Evolutionary conservation across 78 protist genomes (phyloP).

Genomic region (Isochrysis galbana): DNA sequence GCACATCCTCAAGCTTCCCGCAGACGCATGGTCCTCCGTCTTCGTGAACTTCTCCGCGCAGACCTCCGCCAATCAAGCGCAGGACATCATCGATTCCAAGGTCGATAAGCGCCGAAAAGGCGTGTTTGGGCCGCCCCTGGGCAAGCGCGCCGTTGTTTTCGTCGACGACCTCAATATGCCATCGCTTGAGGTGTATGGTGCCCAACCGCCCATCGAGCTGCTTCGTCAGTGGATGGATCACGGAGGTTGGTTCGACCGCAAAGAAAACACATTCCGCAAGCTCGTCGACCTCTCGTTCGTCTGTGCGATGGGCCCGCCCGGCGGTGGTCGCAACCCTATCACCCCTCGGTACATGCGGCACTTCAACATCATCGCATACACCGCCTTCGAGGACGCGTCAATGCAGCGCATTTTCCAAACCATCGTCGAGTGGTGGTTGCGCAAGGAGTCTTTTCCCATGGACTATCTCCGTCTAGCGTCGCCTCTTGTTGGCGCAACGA

Average conservation of each 20-base stretch:
- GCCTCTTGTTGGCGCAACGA: conserved; percentile 39
- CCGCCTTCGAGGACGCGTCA: conserved; percentile 59
- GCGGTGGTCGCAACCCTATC: conserved; percentile 75
- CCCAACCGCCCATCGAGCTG: conserved; percentile 92
- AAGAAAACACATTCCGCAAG: conserved; percentile 52
- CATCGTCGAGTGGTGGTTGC: conserved; percentile 52
- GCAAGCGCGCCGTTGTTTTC: conserved; percentile 63
- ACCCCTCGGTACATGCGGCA: conserved; percentile 71
- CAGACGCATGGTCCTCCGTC: not conserved
- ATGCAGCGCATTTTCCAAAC: conserved; percentile 58
- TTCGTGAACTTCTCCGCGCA: conserved; percentile 76
- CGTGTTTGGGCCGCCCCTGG: conserved; percentile 74
- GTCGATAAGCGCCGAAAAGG: conserved; percentile 72
- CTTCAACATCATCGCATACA: conserved; percentile 54
- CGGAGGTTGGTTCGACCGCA: conserved; percentile 83
- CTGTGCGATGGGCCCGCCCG: conserved; percentile 88
- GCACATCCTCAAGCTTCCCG: conserved; percentile 27
- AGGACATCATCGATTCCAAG: conserved; percentile 78
- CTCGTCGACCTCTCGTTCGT: conserved; percentile 69
- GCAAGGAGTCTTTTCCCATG: not conserved
- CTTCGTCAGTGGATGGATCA: conserved; percentile 86
- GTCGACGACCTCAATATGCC: conserved; percentile 94
- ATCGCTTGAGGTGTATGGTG: conserved; percentile 70
- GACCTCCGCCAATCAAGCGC: conserved; percentile 76
- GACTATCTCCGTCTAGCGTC: not conserved